phyloP scores from a whole-genome alignment of 768 basidiomycete genomes.

The Lentinula aciculospora region DNA sequence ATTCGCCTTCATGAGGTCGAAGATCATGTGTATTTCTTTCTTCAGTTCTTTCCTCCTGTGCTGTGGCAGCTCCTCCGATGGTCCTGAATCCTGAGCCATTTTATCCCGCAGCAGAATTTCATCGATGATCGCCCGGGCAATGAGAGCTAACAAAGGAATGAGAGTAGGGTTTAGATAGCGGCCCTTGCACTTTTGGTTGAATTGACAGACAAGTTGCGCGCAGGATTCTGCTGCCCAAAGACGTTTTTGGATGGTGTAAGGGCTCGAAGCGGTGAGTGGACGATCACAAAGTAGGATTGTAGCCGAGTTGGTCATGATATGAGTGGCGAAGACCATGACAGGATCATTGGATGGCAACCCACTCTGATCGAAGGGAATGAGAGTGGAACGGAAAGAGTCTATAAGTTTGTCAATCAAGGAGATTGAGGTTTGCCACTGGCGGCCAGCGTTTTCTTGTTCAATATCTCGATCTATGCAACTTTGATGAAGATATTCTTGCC shows the following conservation, averaged over 20 bases:
- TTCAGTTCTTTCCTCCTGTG: not conserved
- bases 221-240: not conserved
- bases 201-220: not conserved
- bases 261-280: not conserved
- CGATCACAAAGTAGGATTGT: not conserved
- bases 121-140: not conserved
- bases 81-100: not conserved
- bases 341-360: not conserved
- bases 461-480: not conserved
- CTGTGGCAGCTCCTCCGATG: not conserved
- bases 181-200: not conserved
- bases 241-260: not conserved
- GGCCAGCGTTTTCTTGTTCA: not conserved
- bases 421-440: not conserved
- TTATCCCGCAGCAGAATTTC: not conserved
- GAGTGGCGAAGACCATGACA: not conserved
- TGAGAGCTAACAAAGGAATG: not conserved
- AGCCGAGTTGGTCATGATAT: not conserved
- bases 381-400: not conserved
- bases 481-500: not conserved
- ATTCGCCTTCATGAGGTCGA: not conserved
- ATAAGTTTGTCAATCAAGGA: not conserved
- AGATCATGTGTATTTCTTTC: not conserved
- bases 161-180: not conserved
- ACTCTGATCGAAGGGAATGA: not conserved